Conservation (phyloP, 2,329 filamentous ascomycete species). For the Ophiostoma piceae region DNA sequence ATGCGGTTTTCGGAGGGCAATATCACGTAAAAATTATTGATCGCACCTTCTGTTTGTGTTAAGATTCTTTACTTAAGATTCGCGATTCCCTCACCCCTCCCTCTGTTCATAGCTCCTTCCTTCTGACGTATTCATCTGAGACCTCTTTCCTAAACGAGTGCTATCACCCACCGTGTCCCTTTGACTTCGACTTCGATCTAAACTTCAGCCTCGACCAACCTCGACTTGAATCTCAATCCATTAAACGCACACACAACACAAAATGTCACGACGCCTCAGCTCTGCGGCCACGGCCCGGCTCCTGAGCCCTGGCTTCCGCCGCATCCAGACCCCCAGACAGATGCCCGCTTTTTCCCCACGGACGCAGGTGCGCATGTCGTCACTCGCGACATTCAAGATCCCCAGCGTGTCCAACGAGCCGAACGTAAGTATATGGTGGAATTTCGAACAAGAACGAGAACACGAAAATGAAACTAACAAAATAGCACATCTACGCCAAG, state of each 20-base stretch:
- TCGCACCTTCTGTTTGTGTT: not conserved
- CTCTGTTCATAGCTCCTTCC: not conserved
- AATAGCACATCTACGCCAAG: constrained; percentile 75
- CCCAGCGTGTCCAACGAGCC: constrained; percentile 87
- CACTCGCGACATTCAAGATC: constrained; percentile 78
- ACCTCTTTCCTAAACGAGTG: constrained; percentile 6
- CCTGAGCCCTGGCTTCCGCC: constrained; percentile 20
- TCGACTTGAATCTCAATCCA: not conserved
- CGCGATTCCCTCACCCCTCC: not conserved
- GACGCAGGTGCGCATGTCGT: constrained; percentile 40
- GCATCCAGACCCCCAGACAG: constrained; percentile 15
- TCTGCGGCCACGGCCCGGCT: constrained; percentile 22
- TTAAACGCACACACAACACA: not conserved
- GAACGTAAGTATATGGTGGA: constrained; percentile 61
- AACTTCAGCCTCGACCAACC: not conserved
- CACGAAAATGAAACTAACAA: not conserved
- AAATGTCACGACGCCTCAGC: constrained; percentile 26
- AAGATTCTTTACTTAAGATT: not conserved
- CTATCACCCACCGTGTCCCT: not conserved
- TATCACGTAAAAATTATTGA: not conserved
- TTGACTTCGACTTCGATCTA: not conserved
- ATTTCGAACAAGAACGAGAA: not conserved
- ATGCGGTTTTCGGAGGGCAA: constrained; percentile 9
- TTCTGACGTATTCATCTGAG: not conserved
- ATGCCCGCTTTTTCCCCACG: not conserved